phyloP scores from a whole-genome alignment of 306 rosid genomes.

The Gillenia trifoliata region DNA sequence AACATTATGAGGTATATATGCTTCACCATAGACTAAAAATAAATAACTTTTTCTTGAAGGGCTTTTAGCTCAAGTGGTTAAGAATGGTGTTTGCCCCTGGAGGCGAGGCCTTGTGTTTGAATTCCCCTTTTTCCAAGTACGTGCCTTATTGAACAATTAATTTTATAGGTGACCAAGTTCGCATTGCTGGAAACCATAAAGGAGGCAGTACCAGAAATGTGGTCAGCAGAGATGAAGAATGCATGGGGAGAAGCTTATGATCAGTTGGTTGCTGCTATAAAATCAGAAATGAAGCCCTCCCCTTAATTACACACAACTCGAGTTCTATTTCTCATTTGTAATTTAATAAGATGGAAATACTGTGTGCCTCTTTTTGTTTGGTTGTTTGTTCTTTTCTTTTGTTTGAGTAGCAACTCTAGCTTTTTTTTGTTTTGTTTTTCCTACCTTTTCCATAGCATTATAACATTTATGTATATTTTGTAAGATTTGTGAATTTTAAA shows the following conservation, averaged over 20 bases:
- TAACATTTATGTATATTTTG: too few species aligned
- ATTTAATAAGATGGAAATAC: not conserved
- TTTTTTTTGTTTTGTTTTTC: too few species aligned
- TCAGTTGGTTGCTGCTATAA: constrained; percentile 68
- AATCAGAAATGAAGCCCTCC: constrained; percentile 61
- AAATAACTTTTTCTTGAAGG: not conserved
- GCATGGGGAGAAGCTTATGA: constrained; percentile 91
- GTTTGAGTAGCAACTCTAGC: not conserved
- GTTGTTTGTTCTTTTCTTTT: not conserved
- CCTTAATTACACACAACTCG: not conserved
- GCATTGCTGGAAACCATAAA: constrained; percentile 73
- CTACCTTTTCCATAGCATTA: not conserved
- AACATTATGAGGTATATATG: constrained; percentile 60
- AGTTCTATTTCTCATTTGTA: not conserved
- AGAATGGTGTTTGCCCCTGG: too few species aligned
- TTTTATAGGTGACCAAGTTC: constrained; percentile 50
- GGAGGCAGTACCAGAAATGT: constrained; percentile 70
- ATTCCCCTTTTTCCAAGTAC: too few species aligned
- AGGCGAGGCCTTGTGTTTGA: too few species aligned
- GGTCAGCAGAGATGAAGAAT: constrained; percentile 66
- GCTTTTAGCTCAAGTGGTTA: too few species aligned
- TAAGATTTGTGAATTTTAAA: too few species aligned
- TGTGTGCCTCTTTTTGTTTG: not conserved
- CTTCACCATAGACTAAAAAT: not conserved
- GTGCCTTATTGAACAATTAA: not conserved